Conservation (phyloP, 179 eudicot genomes). For the Gypsophila paniculata region DNA sequence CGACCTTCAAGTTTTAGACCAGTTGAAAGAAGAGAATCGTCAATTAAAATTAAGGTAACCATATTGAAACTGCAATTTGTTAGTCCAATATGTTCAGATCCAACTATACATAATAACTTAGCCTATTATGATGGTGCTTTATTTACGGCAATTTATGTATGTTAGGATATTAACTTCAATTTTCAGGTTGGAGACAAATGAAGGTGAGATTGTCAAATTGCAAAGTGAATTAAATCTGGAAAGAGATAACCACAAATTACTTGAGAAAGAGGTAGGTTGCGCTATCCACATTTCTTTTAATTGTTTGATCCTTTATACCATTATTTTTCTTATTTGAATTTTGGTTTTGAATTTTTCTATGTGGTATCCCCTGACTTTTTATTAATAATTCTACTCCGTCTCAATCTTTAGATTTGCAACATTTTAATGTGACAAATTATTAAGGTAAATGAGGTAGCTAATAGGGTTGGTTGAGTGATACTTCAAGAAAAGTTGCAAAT, state of each 20-base stretch:
- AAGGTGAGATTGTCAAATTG: constrained; percentile 47
- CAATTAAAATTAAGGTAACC: constrained; percentile 48
- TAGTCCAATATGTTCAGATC: background rate
- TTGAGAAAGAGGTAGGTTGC: constrained; percentile 51
- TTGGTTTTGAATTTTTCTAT: no score
- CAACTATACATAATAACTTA: background rate
- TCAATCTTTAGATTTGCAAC: no score
- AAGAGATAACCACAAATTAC: constrained; percentile 42
- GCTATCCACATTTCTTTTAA: background rate
- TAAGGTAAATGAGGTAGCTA: no score
- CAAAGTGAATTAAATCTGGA: constrained; percentile 43
- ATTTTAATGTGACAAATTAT: no score
- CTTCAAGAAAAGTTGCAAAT: no score
- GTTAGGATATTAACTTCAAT: background rate
- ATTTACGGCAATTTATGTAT: background rate
- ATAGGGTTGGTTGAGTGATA: no score
- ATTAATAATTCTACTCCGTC: no score
- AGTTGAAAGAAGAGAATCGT: constrained; percentile 57
- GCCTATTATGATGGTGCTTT: background rate
- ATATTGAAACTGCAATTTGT: background rate
- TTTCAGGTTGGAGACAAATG: constrained; percentile 50
- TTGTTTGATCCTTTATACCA: no score
- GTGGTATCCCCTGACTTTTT: no score
- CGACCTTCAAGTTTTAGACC: constrained; percentile 29
- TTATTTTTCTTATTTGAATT: no score